Conservation (phyloP, 2,329 filamentous ascomycete genomes). For the Xylariaceae sp. region DNA sequence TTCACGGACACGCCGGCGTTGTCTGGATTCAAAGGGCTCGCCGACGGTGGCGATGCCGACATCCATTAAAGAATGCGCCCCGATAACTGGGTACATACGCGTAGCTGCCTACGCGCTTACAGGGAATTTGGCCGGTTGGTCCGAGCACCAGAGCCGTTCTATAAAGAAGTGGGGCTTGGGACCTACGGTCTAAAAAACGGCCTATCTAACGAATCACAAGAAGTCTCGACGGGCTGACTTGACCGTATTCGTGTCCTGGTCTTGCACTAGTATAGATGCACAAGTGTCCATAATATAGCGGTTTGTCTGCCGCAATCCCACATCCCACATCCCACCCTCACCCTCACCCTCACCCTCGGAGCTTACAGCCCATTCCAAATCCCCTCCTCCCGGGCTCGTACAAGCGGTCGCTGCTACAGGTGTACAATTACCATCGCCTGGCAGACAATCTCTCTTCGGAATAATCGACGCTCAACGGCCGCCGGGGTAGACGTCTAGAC, state of each 20-base stretch:
- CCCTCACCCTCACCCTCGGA: neutral
- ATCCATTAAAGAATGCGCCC: too few species aligned
- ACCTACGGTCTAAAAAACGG: slow-evolving; percentile 1
- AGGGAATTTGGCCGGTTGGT: neutral
- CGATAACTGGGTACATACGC: too few species aligned
- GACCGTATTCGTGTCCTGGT: neutral
- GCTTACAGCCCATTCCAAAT: neutral
- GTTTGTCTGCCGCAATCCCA: neutral
- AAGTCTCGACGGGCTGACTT: neutral
- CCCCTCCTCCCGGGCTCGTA: neutral
- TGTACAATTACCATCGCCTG: neutral
- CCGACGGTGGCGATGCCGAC: too few species aligned
- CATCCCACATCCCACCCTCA: neutral
- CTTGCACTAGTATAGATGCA: neutral
- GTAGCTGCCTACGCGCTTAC: too few species aligned
- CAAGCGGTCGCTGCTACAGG: neutral
- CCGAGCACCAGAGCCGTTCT: neutral
- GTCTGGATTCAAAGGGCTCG: too few species aligned
- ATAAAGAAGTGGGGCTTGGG: neutral
- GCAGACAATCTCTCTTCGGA: neutral
- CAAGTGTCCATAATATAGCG: neutral
- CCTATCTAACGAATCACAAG: slow-evolving; percentile 1
- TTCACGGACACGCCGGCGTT: too few species aligned
- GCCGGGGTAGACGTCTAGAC: neutral
- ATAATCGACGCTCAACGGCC: neutral